These are phyloP conservation scores for Alternaria alternata DNA, from an alignment of 2,329 filamentous ascomycete genomes.

Conservation along the genomic window DNA sequence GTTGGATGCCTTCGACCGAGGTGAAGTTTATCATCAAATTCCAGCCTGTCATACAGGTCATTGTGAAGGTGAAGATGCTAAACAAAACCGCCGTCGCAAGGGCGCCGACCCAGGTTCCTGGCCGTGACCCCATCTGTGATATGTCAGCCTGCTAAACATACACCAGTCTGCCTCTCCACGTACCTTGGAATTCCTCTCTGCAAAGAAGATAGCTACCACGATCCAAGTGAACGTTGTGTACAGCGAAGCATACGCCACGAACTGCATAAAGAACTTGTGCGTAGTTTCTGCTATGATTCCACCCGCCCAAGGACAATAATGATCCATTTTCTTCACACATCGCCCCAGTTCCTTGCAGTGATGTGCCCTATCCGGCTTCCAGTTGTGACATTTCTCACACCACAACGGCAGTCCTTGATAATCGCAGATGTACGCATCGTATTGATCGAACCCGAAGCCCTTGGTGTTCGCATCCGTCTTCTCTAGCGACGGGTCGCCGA, in stretches of 20 bases:
- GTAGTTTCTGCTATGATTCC: conserved; percentile 86
- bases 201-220: conserved; percentile 70
- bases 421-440: conserved; percentile 85
- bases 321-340: conserved; percentile 91
- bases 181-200: conserved; percentile 60
- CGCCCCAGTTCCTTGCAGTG: conserved; percentile 83
- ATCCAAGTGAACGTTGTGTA: conserved; percentile 72
- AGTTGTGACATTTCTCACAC: conserved; percentile 84
- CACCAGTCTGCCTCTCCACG: conserved; percentile 21
- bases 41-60: conserved; percentile 76
- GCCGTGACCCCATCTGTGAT: conserved; percentile 29
- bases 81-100: conserved; percentile 76
- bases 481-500: conserved; percentile 54
- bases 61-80: conserved; percentile 78
- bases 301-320: conserved; percentile 96
- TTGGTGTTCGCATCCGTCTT: conserved; percentile 39
- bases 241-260: conserved; percentile 75
- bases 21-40: conserved; percentile 78
- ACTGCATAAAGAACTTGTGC: conserved; percentile 94
- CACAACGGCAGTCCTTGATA: conserved; percentile 80
- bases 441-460: conserved; percentile 80
- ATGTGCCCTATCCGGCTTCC: conserved; percentile 87
- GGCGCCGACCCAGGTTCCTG: conserved; percentile 65
- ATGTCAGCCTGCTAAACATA: not conserved
- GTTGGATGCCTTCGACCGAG: conserved; percentile 78